A percentile compares a stretch with the other conserved stretches of the same genome.
These are phyloP conservation scores for Ophidiomyces ophidiicola DNA, from an alignment of 2,329 filamentous ascomycete species.

Conservation along the genomic window DNA sequence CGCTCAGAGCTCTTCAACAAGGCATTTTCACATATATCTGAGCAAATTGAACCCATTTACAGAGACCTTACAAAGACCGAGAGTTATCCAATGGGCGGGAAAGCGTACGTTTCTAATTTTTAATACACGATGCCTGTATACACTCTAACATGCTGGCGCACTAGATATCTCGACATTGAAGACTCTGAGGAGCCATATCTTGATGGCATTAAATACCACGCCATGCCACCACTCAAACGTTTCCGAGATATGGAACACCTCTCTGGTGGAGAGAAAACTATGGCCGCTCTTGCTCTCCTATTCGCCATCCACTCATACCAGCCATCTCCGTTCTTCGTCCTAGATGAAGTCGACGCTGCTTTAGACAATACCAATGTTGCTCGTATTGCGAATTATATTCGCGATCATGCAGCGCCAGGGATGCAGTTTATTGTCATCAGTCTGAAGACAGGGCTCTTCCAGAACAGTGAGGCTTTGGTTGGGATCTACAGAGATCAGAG, in stretches of 20 bases:
- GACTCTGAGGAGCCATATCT: conserved; percentile 95
- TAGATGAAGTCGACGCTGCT: conserved; percentile 95
- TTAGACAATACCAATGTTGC: conserved; percentile 97
- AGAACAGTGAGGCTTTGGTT: conserved; percentile 89
- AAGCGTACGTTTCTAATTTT: conserved; percentile 38
- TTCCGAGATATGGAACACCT: conserved; percentile 99
- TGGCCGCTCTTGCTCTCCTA: conserved; percentile 88
- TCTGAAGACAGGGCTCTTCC: conserved; percentile 89
- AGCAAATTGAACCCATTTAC: conserved; percentile 89
- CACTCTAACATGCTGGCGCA: neutral
- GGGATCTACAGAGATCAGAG: conserved; percentile 92
- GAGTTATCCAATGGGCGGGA: conserved; percentile 85
- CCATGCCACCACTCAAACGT: conserved; percentile 94
- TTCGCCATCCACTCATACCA: conserved; percentile 97
- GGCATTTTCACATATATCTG: conserved; percentile 86
- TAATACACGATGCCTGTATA: neutral
- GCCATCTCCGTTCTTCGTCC: conserved; percentile 90
- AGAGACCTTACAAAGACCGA: conserved; percentile 83
- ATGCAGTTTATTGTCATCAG: conserved; percentile 99
- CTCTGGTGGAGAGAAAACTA: conserved; percentile 95
- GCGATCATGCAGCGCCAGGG: conserved; percentile 82
- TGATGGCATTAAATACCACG: conserved; percentile 93
- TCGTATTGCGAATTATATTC: conserved; percentile 92
- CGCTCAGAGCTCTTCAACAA: conserved; percentile 89
- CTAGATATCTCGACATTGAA: conserved; percentile 74